A percentile compares a stretch with the other conserved stretches of the same genome.
Conservation (phyloP, 805 yeast genomes). For the Wickerhamomyces bisporus region DNA sequence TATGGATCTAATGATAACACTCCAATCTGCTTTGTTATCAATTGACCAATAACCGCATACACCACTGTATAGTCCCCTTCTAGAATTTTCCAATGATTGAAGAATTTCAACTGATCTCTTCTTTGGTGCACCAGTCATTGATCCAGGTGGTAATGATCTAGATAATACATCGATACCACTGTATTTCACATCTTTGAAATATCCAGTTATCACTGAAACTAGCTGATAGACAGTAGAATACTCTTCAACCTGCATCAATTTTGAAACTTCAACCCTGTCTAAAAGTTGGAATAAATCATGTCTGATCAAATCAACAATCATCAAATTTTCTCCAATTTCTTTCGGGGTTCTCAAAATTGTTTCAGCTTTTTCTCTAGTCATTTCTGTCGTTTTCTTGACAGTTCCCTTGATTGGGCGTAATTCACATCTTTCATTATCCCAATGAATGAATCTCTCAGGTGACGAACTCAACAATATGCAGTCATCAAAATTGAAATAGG, state of each 20-base stretch:
- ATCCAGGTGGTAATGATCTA: slow-evolving; percentile 90
- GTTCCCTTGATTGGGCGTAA: slow-evolving; percentile 97
- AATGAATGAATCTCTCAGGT: slow-evolving; percentile 87
- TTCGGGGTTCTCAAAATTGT: slow-evolving; percentile 72
- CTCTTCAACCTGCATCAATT: slow-evolving; percentile 89
- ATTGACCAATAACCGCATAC: slow-evolving; percentile 94
- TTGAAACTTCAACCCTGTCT: slow-evolving; percentile 60
- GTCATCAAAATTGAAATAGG: slow-evolving; percentile 68
- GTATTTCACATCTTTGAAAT: slow-evolving; percentile 24
- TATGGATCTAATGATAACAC: slow-evolving; percentile 85
- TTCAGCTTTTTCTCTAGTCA: slow-evolving; percentile 56
- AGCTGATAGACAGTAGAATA: slow-evolving; percentile 87
- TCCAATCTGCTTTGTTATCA: slow-evolving; percentile 88
- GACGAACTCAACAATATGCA: slow-evolving; percentile 70
- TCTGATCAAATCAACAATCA: slow-evolving; percentile 94
- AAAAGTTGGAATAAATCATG: slow-evolving; percentile 78
- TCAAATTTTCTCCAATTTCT: slow-evolving; percentile 91
- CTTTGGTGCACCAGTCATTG: slow-evolving; percentile 99
- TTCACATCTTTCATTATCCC: slow-evolving; percentile 62
- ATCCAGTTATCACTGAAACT: slow-evolving; percentile 83
- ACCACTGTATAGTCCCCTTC: slow-evolving; percentile 88
- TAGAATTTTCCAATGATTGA: slow-evolving; percentile 34
- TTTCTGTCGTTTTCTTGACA: slow-evolving; percentile 56
- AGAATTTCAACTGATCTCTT: slow-evolving; percentile 83
- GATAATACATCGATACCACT: slow-evolving; percentile 76